Conservation (phyloP, 805 yeast species). For the Nakazawaea ishiwadae region DNA sequence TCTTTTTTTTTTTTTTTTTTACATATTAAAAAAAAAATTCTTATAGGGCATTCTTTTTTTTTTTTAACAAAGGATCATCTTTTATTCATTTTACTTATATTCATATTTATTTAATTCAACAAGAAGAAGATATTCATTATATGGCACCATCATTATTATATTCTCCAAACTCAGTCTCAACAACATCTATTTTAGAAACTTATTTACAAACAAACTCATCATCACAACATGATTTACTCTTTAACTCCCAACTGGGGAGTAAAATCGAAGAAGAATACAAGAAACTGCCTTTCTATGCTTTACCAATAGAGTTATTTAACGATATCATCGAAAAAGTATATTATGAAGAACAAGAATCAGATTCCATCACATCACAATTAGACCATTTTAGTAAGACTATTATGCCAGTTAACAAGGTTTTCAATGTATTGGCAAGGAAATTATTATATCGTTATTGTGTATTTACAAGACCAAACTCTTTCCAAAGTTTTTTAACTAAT, state of each 20-base stretch:
- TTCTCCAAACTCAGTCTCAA: neutral
- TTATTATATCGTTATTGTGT: constrained; percentile 62
- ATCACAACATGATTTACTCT: neutral
- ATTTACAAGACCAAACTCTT: constrained; percentile 77
- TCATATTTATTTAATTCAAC: neutral
- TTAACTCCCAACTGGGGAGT: too few relatives aligned
- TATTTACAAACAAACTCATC: neutral
- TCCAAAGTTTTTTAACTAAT: constrained; percentile 63
- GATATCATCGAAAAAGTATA: constrained; percentile 26
- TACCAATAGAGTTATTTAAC: constrained; percentile 28
- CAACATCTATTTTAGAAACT: constrained; percentile 1
- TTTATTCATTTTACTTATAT: too few relatives aligned
- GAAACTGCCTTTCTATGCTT: constrained; percentile 8
- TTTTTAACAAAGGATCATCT: too few relatives aligned
- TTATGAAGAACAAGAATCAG: constrained; percentile 20
- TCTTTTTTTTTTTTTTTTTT: too few relatives aligned
- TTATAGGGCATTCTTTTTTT: too few relatives aligned
- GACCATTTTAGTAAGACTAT: constrained; percentile 22
- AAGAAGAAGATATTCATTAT: too few relatives aligned
- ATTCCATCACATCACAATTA: constrained; percentile 25
- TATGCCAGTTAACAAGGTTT: constrained; percentile 46
- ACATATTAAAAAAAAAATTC: too few relatives aligned
- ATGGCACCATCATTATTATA: constrained; percentile 8
- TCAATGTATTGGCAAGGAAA: constrained; percentile 52
- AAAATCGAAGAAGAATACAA: too few relatives aligned